Evolutionary conservation across 73 alveolate species (phyloP).

Genomic region (Breviolum minutum): DNA sequence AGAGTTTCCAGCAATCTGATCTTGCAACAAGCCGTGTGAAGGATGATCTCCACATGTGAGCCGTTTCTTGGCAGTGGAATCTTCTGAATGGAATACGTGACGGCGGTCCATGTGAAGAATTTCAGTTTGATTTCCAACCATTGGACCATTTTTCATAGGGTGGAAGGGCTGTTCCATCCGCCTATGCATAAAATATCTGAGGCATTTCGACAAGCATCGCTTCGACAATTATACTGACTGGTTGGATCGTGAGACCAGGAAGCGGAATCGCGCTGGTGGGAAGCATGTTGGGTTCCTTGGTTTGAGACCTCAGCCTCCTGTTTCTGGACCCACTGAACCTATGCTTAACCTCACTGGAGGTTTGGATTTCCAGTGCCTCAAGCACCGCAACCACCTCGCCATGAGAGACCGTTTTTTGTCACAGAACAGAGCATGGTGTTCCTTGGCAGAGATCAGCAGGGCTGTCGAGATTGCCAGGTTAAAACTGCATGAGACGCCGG

Average conservation of each 20-base stretch:
- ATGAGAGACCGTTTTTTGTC: conserved; percentile 56
- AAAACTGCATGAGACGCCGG: no score
- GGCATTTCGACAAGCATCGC: conserved; percentile 94
- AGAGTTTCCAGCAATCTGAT: no score
- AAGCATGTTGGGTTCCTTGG: conserved; percentile 61
- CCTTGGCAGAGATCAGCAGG: conserved; percentile 9
- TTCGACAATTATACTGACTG: conserved; percentile 86
- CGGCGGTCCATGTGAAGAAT: neutral
- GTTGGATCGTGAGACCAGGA: conserved; percentile 84
- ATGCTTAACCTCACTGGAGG: neutral
- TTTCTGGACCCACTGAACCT: neutral
- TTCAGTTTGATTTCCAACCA: neutral
- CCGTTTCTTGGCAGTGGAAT: conserved; percentile 2
- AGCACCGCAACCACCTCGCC: conserved; percentile 74
- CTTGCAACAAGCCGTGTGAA: neutral
- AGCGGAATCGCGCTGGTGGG: conserved; percentile 64
- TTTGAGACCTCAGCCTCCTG: neutral
- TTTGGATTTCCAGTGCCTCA: conserved; percentile 62
- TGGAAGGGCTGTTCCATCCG: no score
- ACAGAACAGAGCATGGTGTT: conserved; percentile 68
- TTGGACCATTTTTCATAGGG: neutral
- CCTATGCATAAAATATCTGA: neutral
- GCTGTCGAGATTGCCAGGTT: neutral
- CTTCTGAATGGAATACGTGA: neutral
- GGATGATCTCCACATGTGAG: conserved; percentile 35